Conservation (phyloP, 169 alveolate genomes). For the Plasmodium inui region DNA sequence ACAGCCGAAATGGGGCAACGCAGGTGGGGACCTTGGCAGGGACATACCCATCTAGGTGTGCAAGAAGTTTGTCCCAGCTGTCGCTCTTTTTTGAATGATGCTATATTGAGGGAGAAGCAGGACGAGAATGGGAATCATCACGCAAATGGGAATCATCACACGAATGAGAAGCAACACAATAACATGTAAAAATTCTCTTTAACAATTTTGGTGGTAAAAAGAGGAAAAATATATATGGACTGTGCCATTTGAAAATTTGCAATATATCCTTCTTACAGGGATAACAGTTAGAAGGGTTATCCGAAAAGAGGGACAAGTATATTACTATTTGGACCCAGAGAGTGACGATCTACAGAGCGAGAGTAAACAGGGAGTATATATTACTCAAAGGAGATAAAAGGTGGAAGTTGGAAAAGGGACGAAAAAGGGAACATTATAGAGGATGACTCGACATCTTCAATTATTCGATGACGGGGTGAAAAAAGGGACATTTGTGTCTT, state of each 20-base stretch:
- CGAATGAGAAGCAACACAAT: no score
- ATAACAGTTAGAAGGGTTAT: neutral
- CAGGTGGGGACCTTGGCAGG: no score
- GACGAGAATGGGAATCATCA: no score
- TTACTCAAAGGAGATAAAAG: neutral
- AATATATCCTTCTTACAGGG: neutral
- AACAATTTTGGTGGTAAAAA: neutral
- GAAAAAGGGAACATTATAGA: neutral
- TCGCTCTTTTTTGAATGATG: no score
- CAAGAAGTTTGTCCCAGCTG: no score
- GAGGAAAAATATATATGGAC: neutral
- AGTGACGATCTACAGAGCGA: neutral
- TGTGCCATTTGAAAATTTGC: neutral
- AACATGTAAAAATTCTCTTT: neutral
- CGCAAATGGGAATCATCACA: no score
- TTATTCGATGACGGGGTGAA: neutral
- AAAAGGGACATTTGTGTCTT: no score
- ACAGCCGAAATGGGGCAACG: no score
- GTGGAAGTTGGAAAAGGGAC: neutral
- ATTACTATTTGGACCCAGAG: neutral
- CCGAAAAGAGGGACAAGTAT: neutral
- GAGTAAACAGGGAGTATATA: neutral
- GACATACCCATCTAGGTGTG: no score
- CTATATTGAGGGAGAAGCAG: no score
- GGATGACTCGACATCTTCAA: neutral